phyloP scores from a whole-genome alignment of 495 filamentous ascomycete species.

The Penicillium paxilli region DNA sequence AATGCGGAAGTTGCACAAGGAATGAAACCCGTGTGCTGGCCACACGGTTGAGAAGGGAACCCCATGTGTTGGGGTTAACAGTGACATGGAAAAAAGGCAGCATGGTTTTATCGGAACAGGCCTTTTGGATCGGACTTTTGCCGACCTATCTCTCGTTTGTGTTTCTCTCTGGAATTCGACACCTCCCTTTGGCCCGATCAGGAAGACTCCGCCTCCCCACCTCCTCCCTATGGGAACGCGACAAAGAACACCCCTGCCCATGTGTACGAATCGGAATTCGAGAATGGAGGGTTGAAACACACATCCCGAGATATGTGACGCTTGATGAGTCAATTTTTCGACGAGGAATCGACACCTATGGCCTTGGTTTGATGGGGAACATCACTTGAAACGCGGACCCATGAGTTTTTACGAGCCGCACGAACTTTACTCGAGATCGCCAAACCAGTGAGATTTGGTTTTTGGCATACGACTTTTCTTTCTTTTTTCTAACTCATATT shows the following conservation, averaged over 20 bases:
- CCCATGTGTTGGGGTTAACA: constrained; percentile 21
- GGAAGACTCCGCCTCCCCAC: too few species aligned
- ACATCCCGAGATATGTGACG: not conserved
- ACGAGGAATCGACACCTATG: not conserved
- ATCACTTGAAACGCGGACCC: constrained; percentile 35
- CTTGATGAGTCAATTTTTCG: not conserved
- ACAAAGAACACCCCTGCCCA: not conserved
- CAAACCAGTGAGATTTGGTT: not conserved
- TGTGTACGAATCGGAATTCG: not conserved
- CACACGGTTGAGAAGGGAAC: constrained; percentile 22
- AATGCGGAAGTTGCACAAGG: constrained; percentile 13
- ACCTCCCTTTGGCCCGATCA: not conserved
- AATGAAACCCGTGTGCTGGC: constrained; percentile 29
- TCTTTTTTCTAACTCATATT: constrained; percentile 23
- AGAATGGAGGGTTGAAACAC: constrained; percentile 3
- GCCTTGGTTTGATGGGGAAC: constrained; percentile 13
- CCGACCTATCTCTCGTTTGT: not conserved
- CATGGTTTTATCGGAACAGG: constrained; percentile 9
- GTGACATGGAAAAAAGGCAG: constrained; percentile 7
- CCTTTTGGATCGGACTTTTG: not conserved
- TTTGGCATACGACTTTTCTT: constrained; percentile 27
- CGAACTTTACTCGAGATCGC: constrained; percentile 26
- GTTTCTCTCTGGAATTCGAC: not conserved
- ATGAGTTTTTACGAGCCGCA: constrained; percentile 41
- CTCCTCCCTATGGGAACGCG: not conserved